Evolutionary conservation across 768 basidiomycete genomes (phyloP), one percentile per base, ranked within the genome.

Genomic region (Leccinum uliginosum): DNA sequence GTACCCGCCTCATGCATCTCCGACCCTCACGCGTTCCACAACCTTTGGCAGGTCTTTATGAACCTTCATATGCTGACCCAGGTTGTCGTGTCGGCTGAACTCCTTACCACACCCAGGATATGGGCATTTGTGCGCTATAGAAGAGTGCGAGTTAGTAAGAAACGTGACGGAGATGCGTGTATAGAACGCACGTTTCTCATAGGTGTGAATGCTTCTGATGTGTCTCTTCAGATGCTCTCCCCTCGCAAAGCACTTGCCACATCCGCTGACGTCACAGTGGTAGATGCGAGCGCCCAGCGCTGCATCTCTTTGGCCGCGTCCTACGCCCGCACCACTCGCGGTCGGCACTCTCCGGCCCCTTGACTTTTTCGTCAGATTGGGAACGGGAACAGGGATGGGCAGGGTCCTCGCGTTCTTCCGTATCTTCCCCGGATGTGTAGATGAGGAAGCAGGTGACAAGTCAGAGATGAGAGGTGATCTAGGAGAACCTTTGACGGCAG

Each of bases 161-260:
- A 51, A 46, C 24, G 59, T 63, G 56, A 47, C 59, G 38, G 47
- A 19, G 3, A 23, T 15, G 29, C 45, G 57, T 14, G 48, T 17
- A 38, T 40, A 26, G 46, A 49, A 63, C 91, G 72, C 67, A 94
- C 93, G 93, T 77, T 92, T 93, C 70, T 94, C 92, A 71, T 93
- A 83, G 23, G 93, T 93, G 73, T 95, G 93, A 53, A 95, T 92
- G 65, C 87, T 88, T 62, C 91, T 75, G 40, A 94, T 81, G 70
- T 95, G 93, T 60, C 93, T 77, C 78, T 94, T 94, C 60, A 96
- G 74, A 70, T 96, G 93, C 72, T 96, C 93, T 21, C 88, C 87
- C 29, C 93, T 80, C 34, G 87, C 85, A 72, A 96, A 95, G 64
- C 86, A 89, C 74, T 93, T 93, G 44, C 87, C 88, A 70, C 93